phyloP scores from a whole-genome alignment of 2,329 filamentous ascomycete genomes.

The Penicillium sp. region DNA sequence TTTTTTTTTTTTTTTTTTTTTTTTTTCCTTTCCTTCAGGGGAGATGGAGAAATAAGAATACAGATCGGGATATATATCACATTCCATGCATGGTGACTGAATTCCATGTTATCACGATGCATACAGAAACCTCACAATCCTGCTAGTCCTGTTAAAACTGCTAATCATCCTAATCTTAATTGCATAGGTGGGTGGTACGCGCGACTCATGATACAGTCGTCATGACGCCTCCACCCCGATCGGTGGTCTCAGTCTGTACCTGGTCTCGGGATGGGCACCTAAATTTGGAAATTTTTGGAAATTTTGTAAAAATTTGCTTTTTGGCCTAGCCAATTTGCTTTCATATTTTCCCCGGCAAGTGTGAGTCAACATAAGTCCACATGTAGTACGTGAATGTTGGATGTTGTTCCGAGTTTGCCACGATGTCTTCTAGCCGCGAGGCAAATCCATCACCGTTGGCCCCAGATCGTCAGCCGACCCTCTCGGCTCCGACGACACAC shows the following conservation, averaged over 20 bases:
- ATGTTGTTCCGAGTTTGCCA: not conserved
- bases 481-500: slow-evolving; percentile 4
- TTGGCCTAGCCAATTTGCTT: not conserved
- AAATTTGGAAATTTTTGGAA: not conserved
- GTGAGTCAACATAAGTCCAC: not conserved
- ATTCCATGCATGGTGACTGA: slow-evolving; percentile 8
- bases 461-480: slow-evolving; percentile 5
- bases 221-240: slow-evolving; percentile 10
- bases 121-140: not conserved
- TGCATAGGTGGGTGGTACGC: slow-evolving; percentile 4
- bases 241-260: slow-evolving; percentile 6
- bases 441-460: not conserved
- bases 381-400: not conserved
- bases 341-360: not conserved
- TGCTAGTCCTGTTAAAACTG: not conserved
- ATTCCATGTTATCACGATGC: slow-evolving; percentile 1
- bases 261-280: not conserved
- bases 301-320: not conserved
- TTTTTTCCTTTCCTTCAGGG: not conserved
- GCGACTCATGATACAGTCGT: slow-evolving; percentile 14
- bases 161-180: not conserved
- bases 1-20: too few species aligned
- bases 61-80: slow-evolving; percentile 6
- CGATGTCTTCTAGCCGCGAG: slow-evolving; percentile 1
- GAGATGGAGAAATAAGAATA: not conserved